Percentiles rank a stretch among this genome's conserved stretches.
These are phyloP conservation scores for Pythium sukuiense DNA, from an alignment of 352 stramenopile genomes.

Conservation along the genomic window DNA sequence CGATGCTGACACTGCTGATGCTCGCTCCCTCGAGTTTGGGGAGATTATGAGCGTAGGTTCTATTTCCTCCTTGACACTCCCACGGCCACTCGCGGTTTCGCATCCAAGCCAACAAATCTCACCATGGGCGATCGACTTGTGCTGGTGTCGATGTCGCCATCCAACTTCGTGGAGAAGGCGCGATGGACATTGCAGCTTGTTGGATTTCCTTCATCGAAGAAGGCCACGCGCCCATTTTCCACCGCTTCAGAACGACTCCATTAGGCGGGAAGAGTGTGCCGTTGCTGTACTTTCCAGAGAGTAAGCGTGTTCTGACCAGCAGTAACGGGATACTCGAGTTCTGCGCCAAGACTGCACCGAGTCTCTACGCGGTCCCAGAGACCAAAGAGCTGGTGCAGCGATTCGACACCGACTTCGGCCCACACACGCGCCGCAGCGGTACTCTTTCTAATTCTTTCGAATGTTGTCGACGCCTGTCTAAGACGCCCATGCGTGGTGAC, in stretches of 20 bases:
- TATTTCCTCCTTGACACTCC: not conserved
- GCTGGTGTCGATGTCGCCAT: constrained; percentile 55
- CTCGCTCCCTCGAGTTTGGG: no score
- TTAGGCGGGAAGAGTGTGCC: constrained; percentile 48
- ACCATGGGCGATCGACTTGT: constrained; percentile 4
- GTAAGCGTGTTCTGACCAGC: constrained; percentile 31
- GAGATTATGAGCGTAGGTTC: no score
- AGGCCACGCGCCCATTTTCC: constrained; percentile 47
- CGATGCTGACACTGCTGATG: not conserved
- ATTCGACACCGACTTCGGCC: constrained; percentile 45
- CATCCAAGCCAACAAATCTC: not conserved
- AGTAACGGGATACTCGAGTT: constrained; percentile 48
- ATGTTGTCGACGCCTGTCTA: not conserved
- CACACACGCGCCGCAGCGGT: constrained; percentile 34
- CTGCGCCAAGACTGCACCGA: constrained; percentile 34
- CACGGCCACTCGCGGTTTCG: not conserved
- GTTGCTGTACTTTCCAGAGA: constrained; percentile 30
- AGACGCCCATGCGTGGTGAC: not conserved
- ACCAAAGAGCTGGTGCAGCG: constrained; percentile 42
- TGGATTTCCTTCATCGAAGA: constrained; percentile 44
- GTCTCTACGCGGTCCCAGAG: constrained; percentile 37
- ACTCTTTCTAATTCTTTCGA: not conserved
- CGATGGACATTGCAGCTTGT: constrained; percentile 50
- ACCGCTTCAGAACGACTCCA: constrained; percentile 41
- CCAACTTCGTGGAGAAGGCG: constrained; percentile 65